Percentiles rank a stretch among this genome's conserved stretches.
Conservation (phyloP, 2,329 filamentous ascomycete genomes). For the Fusarium virguliforme region DNA sequence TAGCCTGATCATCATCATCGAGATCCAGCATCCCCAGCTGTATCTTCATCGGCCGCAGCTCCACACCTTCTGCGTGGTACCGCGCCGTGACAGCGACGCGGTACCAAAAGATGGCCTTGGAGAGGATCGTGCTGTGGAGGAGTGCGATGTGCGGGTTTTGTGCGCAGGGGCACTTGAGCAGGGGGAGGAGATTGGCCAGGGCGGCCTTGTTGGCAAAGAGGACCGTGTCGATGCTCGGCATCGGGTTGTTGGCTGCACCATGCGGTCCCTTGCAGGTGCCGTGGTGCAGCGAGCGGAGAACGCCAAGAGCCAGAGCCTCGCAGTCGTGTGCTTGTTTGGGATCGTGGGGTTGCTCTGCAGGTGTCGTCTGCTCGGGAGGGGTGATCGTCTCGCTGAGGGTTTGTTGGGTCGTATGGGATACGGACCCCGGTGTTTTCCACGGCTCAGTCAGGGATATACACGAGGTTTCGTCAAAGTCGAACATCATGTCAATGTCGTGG, state of each 20-base stretch:
- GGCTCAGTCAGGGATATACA: conserved; percentile 29
- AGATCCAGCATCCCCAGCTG: conserved; percentile 34
- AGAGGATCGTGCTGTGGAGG: conserved; percentile 36
- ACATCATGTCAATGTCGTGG: conserved; percentile 23
- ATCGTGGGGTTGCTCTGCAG: conserved; percentile 8
- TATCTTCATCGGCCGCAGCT: conserved; percentile 31
- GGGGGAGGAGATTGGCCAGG: conserved; percentile 17
- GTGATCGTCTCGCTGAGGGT: conserved; percentile 24
- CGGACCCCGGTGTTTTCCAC: conserved; percentile 12
- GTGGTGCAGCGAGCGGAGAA: conserved; percentile 30
- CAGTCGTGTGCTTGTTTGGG: conserved; percentile 22
- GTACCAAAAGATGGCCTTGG: conserved; percentile 39
- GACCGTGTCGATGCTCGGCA: conserved; percentile 36
- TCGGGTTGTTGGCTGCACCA: background rate
- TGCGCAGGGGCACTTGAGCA: conserved; percentile 28
- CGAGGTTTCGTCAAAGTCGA: conserved; percentile 29
- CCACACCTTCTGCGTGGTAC: background rate
- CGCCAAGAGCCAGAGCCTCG: conserved; percentile 22
- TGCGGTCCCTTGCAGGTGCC: background rate
- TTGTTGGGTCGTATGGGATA: conserved; percentile 19
- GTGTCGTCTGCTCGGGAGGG: conserved; percentile 14
- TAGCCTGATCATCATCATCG: conserved; percentile 36
- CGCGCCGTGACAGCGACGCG: conserved; percentile 18
- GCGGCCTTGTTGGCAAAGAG: conserved; percentile 32
- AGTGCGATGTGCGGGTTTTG: conserved; percentile 21